A percentile compares a stretch with the other conserved stretches of the same genome.
These are phyloP conservation scores for Filosporella fistucella DNA, from an alignment of 495 filamentous ascomycete species.

Conservation along the genomic window DNA sequence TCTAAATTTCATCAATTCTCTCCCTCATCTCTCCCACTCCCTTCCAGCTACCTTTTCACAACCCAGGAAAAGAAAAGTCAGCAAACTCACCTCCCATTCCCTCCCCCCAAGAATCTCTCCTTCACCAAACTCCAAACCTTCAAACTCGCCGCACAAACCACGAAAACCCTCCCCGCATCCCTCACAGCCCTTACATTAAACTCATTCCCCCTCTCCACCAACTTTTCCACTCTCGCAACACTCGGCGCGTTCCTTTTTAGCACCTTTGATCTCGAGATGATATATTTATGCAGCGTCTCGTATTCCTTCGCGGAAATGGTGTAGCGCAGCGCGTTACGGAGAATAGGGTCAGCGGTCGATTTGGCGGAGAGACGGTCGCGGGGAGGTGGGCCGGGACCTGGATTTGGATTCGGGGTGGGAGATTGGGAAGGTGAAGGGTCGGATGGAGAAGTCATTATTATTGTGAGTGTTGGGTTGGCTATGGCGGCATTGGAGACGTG, in stretches of 20 bases:
- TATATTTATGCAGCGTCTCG: conserved; percentile 70
- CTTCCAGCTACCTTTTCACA: neutral
- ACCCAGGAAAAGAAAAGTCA: neutral
- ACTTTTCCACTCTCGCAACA: conserved; percentile 40
- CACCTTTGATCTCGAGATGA: conserved; percentile 61
- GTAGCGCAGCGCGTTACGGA: conserved; percentile 77
- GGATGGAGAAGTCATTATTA: conserved; percentile 11
- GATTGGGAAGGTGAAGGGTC: conserved; percentile 1
- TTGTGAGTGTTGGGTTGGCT: neutral
- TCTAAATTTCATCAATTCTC: neutral
- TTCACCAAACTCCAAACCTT: conserved; percentile 63
- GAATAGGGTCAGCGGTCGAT: conserved; percentile 51
- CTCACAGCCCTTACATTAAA: conserved; percentile 79
- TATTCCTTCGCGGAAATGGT: conserved; percentile 84
- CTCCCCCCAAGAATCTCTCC: conserved; percentile 32
- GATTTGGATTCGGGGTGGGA: neutral
- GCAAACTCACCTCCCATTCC: conserved; percentile 41
- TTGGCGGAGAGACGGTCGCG: conserved; percentile 27
- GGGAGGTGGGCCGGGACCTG: no score
- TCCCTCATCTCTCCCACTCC: neutral
- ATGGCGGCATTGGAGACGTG: neutral
- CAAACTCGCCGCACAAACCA: conserved; percentile 62
- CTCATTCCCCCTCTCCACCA: conserved; percentile 51
- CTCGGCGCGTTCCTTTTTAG: conserved; percentile 58
- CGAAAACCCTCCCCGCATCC: conserved; percentile 69